phyloP scores from a whole-genome alignment of 352 stramenopile genomes.

The Phytophthora multivora region DNA sequence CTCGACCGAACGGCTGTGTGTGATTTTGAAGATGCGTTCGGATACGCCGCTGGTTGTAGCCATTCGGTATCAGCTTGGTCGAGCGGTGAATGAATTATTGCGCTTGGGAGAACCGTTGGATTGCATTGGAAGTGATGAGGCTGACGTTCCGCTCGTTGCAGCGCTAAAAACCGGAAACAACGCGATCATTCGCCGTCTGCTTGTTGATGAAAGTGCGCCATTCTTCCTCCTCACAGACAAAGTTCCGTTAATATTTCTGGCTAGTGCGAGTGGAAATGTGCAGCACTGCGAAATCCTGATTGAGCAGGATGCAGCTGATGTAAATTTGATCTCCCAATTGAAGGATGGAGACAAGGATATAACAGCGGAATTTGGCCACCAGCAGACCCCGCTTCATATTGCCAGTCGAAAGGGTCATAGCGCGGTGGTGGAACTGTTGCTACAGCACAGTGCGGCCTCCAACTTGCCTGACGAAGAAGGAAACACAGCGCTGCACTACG shows the following conservation, averaged over 20 bases:
- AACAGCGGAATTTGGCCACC: constrained; percentile 63
- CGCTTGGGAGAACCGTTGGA: constrained; percentile 57
- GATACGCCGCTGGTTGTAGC: constrained; percentile 70
- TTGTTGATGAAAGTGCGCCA: constrained; percentile 71
- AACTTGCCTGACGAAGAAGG: constrained; percentile 83
- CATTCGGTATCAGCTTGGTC: constrained; percentile 79
- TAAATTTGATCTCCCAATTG: constrained; percentile 80
- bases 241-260: constrained; percentile 76
- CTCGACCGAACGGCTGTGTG: constrained; percentile 68
- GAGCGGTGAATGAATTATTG: constrained; percentile 82
- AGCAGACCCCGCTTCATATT: constrained; percentile 80
- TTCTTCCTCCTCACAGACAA: constrained; percentile 83
- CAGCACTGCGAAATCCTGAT: constrained; percentile 80
- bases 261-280: constrained; percentile 68
- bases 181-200: constrained; percentile 69
- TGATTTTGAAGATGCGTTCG: constrained; percentile 65
- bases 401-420: constrained; percentile 74
- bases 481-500: constrained; percentile 80
- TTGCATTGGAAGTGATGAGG: constrained; percentile 46
- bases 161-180: constrained; percentile 77
- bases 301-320: constrained; percentile 52
- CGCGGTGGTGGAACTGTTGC: constrained; percentile 61
- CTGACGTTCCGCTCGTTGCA: constrained; percentile 68
- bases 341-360: constrained; percentile 85
- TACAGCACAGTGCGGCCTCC: constrained; percentile 67